These are phyloP conservation scores for Spencermartinsiella europaea DNA, from an alignment of 805 yeast species.

Conservation along the genomic window DNA sequence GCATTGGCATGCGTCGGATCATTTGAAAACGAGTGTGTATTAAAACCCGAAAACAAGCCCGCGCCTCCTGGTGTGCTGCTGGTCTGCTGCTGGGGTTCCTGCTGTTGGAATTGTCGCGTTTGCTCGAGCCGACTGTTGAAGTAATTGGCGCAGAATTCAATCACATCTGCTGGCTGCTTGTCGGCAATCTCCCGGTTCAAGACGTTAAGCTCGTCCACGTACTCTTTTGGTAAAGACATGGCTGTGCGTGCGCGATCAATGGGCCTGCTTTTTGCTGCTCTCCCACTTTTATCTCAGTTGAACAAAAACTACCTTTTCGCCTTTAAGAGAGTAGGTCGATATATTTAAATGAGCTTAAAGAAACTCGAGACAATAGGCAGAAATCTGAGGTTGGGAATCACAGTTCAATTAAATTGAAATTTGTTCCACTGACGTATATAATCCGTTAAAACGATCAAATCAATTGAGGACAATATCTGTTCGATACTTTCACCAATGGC, in stretches of 20 bases:
- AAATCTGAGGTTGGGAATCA: neutral
- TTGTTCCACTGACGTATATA: too few relatives aligned
- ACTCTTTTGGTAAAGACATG: slow-evolving; percentile 37
- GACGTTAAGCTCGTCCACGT: slow-evolving; percentile 52
- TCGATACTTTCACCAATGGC: neutral
- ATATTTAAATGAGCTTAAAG: too few relatives aligned
- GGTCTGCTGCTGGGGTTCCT: slow-evolving; percentile 3
- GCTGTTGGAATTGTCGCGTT: slow-evolving; percentile 9
- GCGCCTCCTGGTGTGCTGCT: slow-evolving; percentile 6
- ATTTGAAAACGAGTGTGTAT: slow-evolving; percentile 9
- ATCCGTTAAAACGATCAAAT: too few relatives aligned
- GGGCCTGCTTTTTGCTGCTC: neutral
- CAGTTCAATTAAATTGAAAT: neutral
- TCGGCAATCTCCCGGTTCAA: slow-evolving; percentile 53
- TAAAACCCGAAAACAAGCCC: slow-evolving; percentile 2
- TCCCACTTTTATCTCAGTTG: neutral
- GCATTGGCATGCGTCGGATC: slow-evolving; percentile 1
- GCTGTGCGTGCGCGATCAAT: slow-evolving; percentile 2
- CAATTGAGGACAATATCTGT: neutral
- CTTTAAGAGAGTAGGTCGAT: too few relatives aligned
- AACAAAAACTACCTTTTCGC: too few relatives aligned
- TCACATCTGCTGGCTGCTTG: slow-evolving; percentile 58
- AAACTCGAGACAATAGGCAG: too few relatives aligned
- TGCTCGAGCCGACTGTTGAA: slow-evolving; percentile 56
- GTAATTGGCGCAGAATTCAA: slow-evolving; percentile 73